Evolutionary conservation across 495 filamentous ascomycete species (phyloP), one percentile per base, ranked within the genome.

Genomic region (Xylaria palmicola): DNA sequence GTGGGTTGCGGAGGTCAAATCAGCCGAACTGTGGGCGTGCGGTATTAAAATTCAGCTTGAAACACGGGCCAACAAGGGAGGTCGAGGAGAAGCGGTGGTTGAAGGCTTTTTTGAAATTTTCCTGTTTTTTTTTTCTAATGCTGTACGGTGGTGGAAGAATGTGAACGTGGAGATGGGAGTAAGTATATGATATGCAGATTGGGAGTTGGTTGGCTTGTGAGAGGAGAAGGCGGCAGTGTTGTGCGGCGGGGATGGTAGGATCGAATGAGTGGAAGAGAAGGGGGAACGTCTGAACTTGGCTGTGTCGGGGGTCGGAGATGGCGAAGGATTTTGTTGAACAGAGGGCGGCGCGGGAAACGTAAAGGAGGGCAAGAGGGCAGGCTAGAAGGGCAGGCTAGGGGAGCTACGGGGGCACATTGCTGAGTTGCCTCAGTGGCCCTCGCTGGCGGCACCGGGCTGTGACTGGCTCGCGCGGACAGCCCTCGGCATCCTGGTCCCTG

Each of bases 291-390:
- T 60, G 62, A 60, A 56, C 58, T 62, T 57, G 64, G 60, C 48
- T 60, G 65, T 56, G 66, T 62, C 66, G 65, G 66, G 65, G 68
- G 63, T 67, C 64, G 67, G 69, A 69, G 66, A 67, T 67, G 61
- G 66, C 62, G 67, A 72, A 72, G 69, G 69, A 69, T 72, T 72
- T 72, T 72, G 69, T 72, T 67, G 62, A 68, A 73, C 63, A 65
- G 41, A 48, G 37, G 43, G 43, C 32, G 29, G 56, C 56, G 29
- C 24, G 15, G 40, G 43, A 59, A 37, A 39, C 48, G 45, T 49
- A 60, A 48, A 55, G 58, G 58, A 63, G 59, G 63, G 49, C 40
- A 44, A 55, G 49, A 58, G 19, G 58, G 44, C n/a, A n/a, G n/a
- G n/a, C n/a, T n/a, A n/a, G n/a, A n/a, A n/a, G 44, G 20, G 62